A percentile compares a stretch with the other conserved stretches of the same genome.
These are phyloP conservation scores for Vicia sativa DNA, from an alignment of 306 rosid genomes.

Conservation along the genomic window DNA sequence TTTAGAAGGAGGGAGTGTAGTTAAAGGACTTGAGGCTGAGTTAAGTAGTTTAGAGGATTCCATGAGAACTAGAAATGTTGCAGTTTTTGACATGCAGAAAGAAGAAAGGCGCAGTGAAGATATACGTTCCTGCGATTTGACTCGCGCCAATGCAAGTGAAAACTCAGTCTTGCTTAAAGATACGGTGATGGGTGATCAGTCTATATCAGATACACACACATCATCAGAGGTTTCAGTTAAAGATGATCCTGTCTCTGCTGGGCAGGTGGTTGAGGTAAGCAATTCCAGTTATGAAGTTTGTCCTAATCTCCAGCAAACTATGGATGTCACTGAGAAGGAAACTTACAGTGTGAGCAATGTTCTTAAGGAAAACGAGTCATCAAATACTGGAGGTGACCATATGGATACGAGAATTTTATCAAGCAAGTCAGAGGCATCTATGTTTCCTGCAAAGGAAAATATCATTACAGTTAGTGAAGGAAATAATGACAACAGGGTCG, in stretches of 20 bases:
- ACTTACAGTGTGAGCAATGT: slow-evolving; percentile 37
- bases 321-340: slow-evolving; percentile 45
- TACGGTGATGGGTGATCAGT: slow-evolving; percentile 45
- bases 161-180: slow-evolving; percentile 44
- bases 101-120: slow-evolving; percentile 44
- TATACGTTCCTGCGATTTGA: slow-evolving; percentile 36
- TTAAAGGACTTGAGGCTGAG: slow-evolving; percentile 41
- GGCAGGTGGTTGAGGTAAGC: slow-evolving; percentile 45
- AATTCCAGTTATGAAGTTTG: slow-evolving; percentile 29
- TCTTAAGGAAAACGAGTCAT: slow-evolving; percentile 38
- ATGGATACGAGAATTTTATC: slow-evolving; percentile 43
- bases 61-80: slow-evolving; percentile 34
- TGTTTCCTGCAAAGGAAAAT: slow-evolving; percentile 38
- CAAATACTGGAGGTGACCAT: slow-evolving; percentile 38
- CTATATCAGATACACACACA: slow-evolving; percentile 37
- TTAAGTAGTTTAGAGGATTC: slow-evolving; percentile 43
- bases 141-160: slow-evolving; percentile 43
- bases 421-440: slow-evolving; percentile 42
- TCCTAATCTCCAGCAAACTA: slow-evolving; percentile 51
- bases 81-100: slow-evolving; percentile 44
- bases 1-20: slow-evolving; percentile 44
- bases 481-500: slow-evolving; percentile 40
- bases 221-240: slow-evolving; percentile 38
- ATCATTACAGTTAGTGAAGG: slow-evolving; percentile 44
- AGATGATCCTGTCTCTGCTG: slow-evolving; percentile 49